These are phyloP conservation scores for Rhodomyrtus tomentosa DNA, from an alignment of 345 rosid genomes.

Conservation along the genomic window DNA sequence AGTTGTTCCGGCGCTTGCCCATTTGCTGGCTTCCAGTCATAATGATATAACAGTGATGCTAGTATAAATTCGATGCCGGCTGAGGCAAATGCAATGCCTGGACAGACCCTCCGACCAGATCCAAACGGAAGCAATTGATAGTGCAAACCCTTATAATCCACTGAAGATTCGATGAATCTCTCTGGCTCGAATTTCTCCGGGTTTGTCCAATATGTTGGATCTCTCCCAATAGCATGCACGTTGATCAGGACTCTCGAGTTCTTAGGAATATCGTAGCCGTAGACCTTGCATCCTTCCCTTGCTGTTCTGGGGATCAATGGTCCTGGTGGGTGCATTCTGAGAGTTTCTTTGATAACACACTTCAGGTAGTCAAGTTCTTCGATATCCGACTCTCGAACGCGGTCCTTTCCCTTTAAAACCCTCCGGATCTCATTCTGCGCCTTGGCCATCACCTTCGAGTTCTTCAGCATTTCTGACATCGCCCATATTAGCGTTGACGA, in stretches of 20 bases:
- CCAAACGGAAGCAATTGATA: conserved; percentile 9
- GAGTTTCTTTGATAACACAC: conserved; percentile 15
- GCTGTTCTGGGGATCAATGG: conserved; percentile 13
- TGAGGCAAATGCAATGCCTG: not conserved
- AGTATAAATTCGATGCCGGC: not conserved
- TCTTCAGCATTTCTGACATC: conserved; percentile 14
- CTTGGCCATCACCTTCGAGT: conserved; percentile 8
- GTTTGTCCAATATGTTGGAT: conserved; percentile 5
- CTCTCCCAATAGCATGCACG: conserved; percentile 2
- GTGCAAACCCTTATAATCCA: conserved; percentile 4
- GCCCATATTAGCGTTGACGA: conserved; percentile 3
- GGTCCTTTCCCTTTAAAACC: not conserved
- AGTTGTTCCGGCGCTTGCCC: not conserved
- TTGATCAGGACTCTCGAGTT: conserved; percentile 1
- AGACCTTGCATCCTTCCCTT: not conserved
- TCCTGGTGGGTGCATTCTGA: conserved; percentile 14
- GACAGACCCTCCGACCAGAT: conserved; percentile 11
- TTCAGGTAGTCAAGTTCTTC: conserved; percentile 8
- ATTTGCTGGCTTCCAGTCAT: conserved; percentile 1
- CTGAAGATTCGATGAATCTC: conserved; percentile 1
- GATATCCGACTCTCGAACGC: not conserved
- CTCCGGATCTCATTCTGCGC: conserved; percentile 10
- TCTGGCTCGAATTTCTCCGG: conserved; percentile 7
- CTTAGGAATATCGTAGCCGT: conserved; percentile 13
- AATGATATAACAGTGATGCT: conserved; percentile 1